Base-by-base conservation (phyloP, 805 yeast genomes). In the Zygosaccharomyces lentus region DNA sequence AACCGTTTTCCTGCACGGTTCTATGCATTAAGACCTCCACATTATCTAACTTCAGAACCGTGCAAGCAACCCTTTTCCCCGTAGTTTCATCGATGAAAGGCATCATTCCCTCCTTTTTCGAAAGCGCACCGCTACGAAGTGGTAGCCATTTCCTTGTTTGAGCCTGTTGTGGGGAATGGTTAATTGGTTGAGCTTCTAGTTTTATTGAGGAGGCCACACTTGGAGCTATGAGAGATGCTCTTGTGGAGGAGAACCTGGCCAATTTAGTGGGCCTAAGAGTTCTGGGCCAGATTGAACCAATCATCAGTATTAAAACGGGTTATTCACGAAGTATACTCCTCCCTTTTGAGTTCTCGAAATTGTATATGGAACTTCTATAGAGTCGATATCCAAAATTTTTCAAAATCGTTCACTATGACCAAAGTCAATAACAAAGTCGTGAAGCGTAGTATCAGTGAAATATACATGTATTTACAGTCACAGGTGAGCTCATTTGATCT, bases 41-140 rank as follows among this genome's bases (percentile, higher is more conserved):
- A 46, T 90, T 80, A 64, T 89, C 85, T 49, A 93, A 77, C 62
- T 89, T 95, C 34, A 93, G 71, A 7, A 93, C 85, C 3, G 99
- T 93, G 40, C 95, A 93, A 2, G 95, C 90, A 45, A 75, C 66
- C 51, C 81, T 81, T 43, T 71, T 73, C 23, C 96, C 98, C 10
- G 74, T 74, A 30, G 68, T 67, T 24, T 76, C 75, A 51, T 82
- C 82, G 60, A 77, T 91, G 77, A 80, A 86, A 12, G 93, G 80
- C 41, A 89, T 81, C 96, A 91, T 91, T 13, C 97, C 98, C 48
- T 84, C 73, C 64, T 93, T 93, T 52, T 80, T 71, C 1, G 95
- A 95, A 24, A 91, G 68, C 16, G 87, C 70, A 9, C 99, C 99
- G 6, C 96, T 82, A 67, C 99, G 80, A 36, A 68, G 65, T 24